phyloP scores from a whole-genome alignment of 192 early-diverging fungal species.

The Paraglomus brasilianum region DNA sequence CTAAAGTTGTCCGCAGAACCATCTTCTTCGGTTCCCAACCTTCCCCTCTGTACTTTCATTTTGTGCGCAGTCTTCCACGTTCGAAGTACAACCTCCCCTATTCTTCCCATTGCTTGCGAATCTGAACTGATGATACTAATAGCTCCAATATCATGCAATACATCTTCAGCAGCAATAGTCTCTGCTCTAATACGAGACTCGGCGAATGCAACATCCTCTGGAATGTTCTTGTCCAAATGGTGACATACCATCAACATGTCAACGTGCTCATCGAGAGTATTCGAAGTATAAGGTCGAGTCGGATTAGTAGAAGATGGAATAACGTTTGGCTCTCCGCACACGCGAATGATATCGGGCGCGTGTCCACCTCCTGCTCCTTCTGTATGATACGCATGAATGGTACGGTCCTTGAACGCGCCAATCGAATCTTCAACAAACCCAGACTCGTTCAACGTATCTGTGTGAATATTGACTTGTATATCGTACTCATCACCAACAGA shows the following conservation, averaged over 20 bases:
- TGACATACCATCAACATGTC: conserved; percentile 99
- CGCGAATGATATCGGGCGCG: conserved; percentile 81
- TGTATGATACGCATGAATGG: conserved; percentile 95
- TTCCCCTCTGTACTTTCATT: conserved; percentile 84
- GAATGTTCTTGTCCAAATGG: conserved; percentile 87
- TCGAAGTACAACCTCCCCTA: conserved; percentile 88
- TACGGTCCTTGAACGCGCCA: conserved; percentile 84
- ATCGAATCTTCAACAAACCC: conserved; percentile 94
- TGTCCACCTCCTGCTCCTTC: conserved; percentile 98
- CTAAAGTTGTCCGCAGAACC: conserved; percentile 82
- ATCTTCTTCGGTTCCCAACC: conserved; percentile 48
- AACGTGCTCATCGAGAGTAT: conserved; percentile 97
- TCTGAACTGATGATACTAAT: conserved; percentile 94
- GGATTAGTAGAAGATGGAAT: conserved; percentile 96
- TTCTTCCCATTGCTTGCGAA: conserved; percentile 94
- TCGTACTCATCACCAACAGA: conserved; percentile 83
- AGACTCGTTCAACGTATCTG: conserved; percentile 96
- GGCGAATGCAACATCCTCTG: conserved; percentile 97
- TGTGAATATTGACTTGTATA: conserved; percentile 88
- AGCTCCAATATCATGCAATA: conserved; percentile 93
- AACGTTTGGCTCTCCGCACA: conserved; percentile 78
- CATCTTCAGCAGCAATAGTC: conserved; percentile 96
- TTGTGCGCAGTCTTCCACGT: conserved; percentile 97
- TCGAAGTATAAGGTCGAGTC: conserved; percentile 90
- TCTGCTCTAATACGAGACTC: conserved; percentile 94